Evolutionary conservation across 208 protist species (phyloP).

Genomic region (Trypanosoma brucei): DNA sequence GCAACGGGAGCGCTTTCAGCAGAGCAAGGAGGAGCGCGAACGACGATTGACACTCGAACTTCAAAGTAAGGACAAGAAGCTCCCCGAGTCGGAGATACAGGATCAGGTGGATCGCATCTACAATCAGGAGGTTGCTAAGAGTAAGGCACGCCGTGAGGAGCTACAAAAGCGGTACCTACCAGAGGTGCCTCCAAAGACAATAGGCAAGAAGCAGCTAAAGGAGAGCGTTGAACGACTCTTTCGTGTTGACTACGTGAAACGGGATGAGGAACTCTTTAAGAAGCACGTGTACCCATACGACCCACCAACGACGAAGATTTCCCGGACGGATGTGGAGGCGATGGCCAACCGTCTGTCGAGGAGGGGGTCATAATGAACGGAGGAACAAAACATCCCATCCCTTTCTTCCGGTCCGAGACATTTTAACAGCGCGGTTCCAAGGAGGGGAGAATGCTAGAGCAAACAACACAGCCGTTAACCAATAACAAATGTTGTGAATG

Average conservation of each 20-base stretch:
- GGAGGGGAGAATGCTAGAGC: too few species aligned
- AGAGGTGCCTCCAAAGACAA: conserved; percentile 53
- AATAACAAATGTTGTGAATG: too few species aligned
- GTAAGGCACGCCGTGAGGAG: conserved; percentile 39
- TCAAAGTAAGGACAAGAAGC: conserved; percentile 62
- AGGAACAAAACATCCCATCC: too few species aligned
- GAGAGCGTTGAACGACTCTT: conserved; percentile 67
- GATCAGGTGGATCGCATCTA: conserved; percentile 81
- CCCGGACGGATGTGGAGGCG: conserved; percentile 37
- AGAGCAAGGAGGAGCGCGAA: conserved; percentile 50
- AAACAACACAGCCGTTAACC: too few species aligned
- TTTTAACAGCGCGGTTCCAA: background rate
- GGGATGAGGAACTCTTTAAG: conserved; percentile 79
- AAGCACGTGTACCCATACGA: conserved; percentile 86
- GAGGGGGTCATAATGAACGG: conserved; percentile 6
- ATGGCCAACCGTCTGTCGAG: conserved; percentile 79
- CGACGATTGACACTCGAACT: conserved; percentile 47
- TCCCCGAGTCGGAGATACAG: conserved; percentile 60
- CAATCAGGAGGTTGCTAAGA: conserved; percentile 58
- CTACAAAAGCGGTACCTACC: conserved; percentile 54
- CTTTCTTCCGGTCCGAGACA: background rate
- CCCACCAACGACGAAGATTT: conserved; percentile 63
- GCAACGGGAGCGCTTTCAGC: conserved; percentile 66
- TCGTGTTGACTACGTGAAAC: conserved; percentile 70
- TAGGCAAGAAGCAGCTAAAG: conserved; percentile 58